phyloP scores from a whole-genome alignment of 805 yeast genomes.

The Yarrowia hollandica region DNA sequence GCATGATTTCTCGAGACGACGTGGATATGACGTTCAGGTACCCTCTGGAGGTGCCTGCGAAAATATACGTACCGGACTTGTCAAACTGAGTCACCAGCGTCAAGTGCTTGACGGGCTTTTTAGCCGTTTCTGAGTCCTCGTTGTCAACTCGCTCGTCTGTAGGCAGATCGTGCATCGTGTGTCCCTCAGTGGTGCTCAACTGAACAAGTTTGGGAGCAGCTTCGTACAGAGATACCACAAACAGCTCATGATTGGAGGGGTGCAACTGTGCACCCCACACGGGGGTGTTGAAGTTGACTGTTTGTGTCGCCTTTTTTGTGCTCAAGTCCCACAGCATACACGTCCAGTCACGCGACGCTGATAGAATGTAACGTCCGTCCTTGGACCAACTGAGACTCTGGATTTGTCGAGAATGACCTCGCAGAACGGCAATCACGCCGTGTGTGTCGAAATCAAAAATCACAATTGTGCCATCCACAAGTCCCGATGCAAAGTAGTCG shows the following conservation, averaged over 20 bases:
- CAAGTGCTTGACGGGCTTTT: constrained; percentile 42
- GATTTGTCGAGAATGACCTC: constrained; percentile 69
- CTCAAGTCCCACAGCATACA: constrained; percentile 77
- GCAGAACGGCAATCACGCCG: constrained; percentile 56
- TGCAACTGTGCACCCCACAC: constrained; percentile 67
- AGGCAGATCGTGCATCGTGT: constrained; percentile 13
- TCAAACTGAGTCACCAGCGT: constrained; percentile 54
- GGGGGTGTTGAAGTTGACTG: constrained; percentile 62
- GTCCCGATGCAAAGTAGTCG: constrained; percentile 82
- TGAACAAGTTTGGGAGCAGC: constrained; percentile 55
- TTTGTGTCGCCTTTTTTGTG: constrained; percentile 46
- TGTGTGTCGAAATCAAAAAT: constrained; percentile 71
- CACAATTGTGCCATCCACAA: constrained; percentile 68
- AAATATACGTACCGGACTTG: constrained; percentile 54
- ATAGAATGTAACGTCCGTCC: constrained; percentile 66
- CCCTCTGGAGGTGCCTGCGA: constrained; percentile 82
- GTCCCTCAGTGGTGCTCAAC: constrained; percentile 38
- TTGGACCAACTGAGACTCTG: constrained; percentile 72
- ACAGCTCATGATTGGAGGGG: constrained; percentile 48
- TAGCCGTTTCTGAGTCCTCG: not conserved
- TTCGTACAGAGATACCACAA: constrained; percentile 67
- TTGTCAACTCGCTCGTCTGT: constrained; percentile 15
- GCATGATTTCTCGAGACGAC: constrained; percentile 42
- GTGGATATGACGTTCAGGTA: constrained; percentile 54
- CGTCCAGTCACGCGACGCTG: constrained; percentile 80